Evolutionary conservation across 1,284 basidiomycete species (phyloP), one percentile per base, ranked within the genome.

Genomic region (Apiotrichum akiyoshidainum): DNA sequence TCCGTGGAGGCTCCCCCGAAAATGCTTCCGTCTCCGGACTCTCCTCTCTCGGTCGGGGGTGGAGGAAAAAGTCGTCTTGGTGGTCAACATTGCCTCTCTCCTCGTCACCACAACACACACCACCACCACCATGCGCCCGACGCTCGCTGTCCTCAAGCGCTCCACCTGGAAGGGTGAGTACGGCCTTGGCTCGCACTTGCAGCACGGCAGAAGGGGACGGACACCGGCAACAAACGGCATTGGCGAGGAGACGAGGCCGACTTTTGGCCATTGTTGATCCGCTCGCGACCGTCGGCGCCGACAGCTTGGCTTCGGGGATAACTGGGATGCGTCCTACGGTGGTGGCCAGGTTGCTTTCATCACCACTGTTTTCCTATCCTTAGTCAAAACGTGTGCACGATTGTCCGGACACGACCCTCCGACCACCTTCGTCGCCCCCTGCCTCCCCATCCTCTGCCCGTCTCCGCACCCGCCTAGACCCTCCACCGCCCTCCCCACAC

Each of bases 131-230:
- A 65, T 61, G 63, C 52, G 57, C 26, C 55, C 63, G 33, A 53
- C 63, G n/a, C 42, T 55, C 33, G 54, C 58, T 5, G 55, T 68
- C 13, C 63, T 78, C 33, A 58, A 66, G 22, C 64, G 80, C 51
- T 79, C 80, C 17, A 73, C 76, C 19, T 81, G 80, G 80, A 81
- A 81, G 67, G 80, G 80, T 80, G 57, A 55, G 71, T 65, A 13
- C 31, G 42, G 12, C 42, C 21, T 21, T 3, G n/a, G 5, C 6
- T 1, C 19, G n/a, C n/a, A 13, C 8, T n/a, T 5, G 19, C 6
- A 11, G 8, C 14, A 16, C 13, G 7, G 12, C 16, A 9, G 9
- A 19, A 26, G 37, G 21, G 16, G 16, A n/a, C 16, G 40, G 17
- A 41, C 13, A 16, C 37, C 12, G 37, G 37, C 12, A 37, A 37